phyloP scores from a whole-genome alignment of 192 early-diverging fungal species.

The Diversispora eburnea region DNA sequence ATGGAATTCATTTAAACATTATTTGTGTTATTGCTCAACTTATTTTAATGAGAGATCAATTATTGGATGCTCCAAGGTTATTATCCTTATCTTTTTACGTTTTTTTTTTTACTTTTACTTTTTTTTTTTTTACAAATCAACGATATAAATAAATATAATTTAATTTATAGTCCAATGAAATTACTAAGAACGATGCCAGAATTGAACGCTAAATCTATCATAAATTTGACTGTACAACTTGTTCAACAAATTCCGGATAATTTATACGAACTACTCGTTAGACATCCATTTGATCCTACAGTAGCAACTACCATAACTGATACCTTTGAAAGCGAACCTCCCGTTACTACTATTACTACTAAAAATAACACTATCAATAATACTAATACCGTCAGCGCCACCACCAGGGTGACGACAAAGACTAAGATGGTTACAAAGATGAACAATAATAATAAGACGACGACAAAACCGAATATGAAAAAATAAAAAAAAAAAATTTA shows the following conservation, averaged over 20 bases:
- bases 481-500: too few relatives aligned
- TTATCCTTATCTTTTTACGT: not conserved
- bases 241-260: constrained; percentile 61
- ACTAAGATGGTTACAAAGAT: too few relatives aligned
- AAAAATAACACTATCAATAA: too few relatives aligned
- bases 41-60: constrained; percentile 67
- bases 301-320: constrained; percentile 24
- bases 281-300: constrained; percentile 71
- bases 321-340: too few relatives aligned
- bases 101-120: not conserved
- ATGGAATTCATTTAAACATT: constrained; percentile 90
- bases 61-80: constrained; percentile 67
- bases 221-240: constrained; percentile 51
- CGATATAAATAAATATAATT: not conserved
- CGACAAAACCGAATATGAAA: too few relatives aligned
- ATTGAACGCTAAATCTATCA: constrained; percentile 58
- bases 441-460: too few relatives aligned
- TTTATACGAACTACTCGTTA: constrained; percentile 69
- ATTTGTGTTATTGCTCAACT: constrained; percentile 85
- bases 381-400: too few relatives aligned
- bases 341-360: too few relatives aligned
- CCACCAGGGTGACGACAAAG: too few relatives aligned
- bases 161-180: constrained; percentile 76
- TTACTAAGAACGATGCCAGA: constrained; percentile 64
- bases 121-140: not conserved